phyloP scores from a whole-genome alignment of 139 green algal species.

The Eudorina sp. region DNA sequence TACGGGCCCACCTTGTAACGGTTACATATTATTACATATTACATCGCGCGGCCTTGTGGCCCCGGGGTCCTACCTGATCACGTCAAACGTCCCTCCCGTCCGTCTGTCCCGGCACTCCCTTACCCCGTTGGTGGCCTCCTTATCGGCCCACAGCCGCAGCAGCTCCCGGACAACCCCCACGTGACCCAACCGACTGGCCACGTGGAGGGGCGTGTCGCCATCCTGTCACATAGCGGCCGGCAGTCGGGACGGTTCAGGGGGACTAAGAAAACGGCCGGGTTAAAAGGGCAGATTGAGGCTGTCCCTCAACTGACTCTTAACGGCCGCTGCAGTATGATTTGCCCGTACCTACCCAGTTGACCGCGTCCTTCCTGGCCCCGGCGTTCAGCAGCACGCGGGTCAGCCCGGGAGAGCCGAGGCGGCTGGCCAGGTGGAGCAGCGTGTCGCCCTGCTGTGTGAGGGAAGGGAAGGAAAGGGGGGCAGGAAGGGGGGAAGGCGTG shows the following conservation, averaged over 20 bases:
- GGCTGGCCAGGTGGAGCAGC: not conserved
- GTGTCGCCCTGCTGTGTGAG: not conserved
- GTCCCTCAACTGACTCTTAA: not conserved
- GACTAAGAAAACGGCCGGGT: no score
- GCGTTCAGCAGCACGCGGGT: not conserved
- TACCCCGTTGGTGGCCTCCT: not conserved
- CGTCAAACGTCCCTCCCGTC: not conserved
- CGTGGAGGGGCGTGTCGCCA: not conserved
- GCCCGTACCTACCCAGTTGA: not conserved
- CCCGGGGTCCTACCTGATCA: not conserved
- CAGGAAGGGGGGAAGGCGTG: not conserved
- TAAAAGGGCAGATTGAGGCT: no score
- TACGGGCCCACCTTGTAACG: no score
- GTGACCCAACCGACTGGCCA: not conserved
- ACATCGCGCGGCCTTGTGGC: not conserved
- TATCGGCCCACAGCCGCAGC: not conserved
- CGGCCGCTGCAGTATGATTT: not conserved
- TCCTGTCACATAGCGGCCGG: not conserved
- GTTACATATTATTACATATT: not conserved
- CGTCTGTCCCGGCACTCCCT: not conserved
- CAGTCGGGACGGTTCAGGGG: not conserved
- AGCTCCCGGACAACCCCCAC: not conserved
- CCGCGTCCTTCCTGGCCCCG: not conserved
- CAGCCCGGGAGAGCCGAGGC: not conserved
- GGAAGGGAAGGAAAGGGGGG: not conserved